phyloP scores from a whole-genome alignment of 2,329 filamentous ascomycete genomes.

The Delphinella strobiligena region DNA sequence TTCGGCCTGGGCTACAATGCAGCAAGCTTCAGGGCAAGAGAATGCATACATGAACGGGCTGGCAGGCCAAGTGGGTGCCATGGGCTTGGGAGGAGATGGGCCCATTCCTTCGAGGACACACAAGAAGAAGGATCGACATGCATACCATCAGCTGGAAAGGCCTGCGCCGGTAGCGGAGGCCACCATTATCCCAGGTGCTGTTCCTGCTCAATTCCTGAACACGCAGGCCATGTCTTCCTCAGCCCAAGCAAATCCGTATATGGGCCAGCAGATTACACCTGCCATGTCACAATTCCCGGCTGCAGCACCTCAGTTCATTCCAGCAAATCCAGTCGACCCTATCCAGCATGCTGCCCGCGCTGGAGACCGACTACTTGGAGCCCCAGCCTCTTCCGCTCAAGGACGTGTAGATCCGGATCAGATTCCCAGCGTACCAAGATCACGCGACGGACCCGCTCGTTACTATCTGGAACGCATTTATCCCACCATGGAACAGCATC shows the following conservation, averaged over 20 bases:
- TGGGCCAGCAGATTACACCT: slow-evolving; percentile 29
- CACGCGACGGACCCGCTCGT: slow-evolving; percentile 69
- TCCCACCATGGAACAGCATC: slow-evolving; percentile 87
- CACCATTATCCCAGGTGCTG: slow-evolving; percentile 41
- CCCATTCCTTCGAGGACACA: slow-evolving; percentile 40
- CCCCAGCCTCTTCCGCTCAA: slow-evolving; percentile 48
- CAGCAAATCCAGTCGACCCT: slow-evolving; percentile 22
- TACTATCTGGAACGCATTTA: slow-evolving; percentile 83
- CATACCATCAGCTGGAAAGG: slow-evolving; percentile 75
- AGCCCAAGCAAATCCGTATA: slow-evolving; percentile 20
- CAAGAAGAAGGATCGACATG: slow-evolving; percentile 93
- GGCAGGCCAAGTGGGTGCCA: slow-evolving; percentile 63
- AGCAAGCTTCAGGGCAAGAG: slow-evolving; percentile 13
- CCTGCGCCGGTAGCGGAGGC: slow-evolving; percentile 26
- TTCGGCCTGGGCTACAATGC: slow-evolving; percentile 11
- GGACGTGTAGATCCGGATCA: slow-evolving; percentile 79
- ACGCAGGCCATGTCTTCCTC: slow-evolving; percentile 14
- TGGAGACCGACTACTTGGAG: slow-evolving; percentile 24
- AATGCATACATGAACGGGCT: slow-evolving; percentile 30
- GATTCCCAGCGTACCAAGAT: slow-evolving; percentile 78
- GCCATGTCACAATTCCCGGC: slow-evolving; percentile 51
- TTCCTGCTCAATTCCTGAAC: slow-evolving; percentile 49
- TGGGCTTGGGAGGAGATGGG: slow-evolving; percentile 49
- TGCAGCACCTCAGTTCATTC: slow-evolving; percentile 38
- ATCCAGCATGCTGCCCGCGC: slow-evolving; percentile 26